Conservation (phyloP, 2,329 filamentous ascomycete species). For the Cytospora piceae region DNA sequence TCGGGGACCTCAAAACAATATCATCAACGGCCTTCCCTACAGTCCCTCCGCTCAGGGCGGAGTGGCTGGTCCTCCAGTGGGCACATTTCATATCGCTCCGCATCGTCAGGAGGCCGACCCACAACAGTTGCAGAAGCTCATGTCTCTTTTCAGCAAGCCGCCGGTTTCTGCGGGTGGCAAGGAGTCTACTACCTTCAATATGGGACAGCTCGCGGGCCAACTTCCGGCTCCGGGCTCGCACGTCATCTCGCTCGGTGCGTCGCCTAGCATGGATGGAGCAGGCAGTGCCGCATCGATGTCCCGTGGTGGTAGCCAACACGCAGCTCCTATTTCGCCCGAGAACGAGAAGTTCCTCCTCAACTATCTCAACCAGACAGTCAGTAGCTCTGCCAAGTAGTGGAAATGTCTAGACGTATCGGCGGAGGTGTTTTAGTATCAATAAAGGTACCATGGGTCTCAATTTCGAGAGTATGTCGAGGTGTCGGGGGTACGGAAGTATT, state of each 20-base stretch:
- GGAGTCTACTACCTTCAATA: constrained; percentile 37
- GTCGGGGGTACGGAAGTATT: neutral
- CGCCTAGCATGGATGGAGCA: constrained; percentile 17
- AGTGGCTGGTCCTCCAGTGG: constrained; percentile 37
- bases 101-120: constrained; percentile 42
- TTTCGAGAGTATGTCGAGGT: neutral
- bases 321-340: constrained; percentile 27
- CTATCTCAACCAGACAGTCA: constrained; percentile 28
- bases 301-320: constrained; percentile 24
- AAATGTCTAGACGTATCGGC: neutral
- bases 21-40: constrained; percentile 17
- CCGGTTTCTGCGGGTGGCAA: constrained; percentile 38
- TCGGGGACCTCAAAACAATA: neutral
- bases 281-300: constrained; percentile 6
- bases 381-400: constrained; percentile 22
- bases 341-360: constrained; percentile 31
- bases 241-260: constrained; percentile 7
- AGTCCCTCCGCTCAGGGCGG: constrained; percentile 17
- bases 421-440: neutral
- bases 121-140: constrained; percentile 51
- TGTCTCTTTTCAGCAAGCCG: constrained; percentile 66
- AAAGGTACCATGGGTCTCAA: neutral
- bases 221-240: constrained; percentile 11
- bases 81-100: constrained; percentile 36
- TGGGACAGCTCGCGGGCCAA: constrained; percentile 6